Conservation (phyloP, 805 yeast species). For the Wickerhamiella vanderwaltii region DNA sequence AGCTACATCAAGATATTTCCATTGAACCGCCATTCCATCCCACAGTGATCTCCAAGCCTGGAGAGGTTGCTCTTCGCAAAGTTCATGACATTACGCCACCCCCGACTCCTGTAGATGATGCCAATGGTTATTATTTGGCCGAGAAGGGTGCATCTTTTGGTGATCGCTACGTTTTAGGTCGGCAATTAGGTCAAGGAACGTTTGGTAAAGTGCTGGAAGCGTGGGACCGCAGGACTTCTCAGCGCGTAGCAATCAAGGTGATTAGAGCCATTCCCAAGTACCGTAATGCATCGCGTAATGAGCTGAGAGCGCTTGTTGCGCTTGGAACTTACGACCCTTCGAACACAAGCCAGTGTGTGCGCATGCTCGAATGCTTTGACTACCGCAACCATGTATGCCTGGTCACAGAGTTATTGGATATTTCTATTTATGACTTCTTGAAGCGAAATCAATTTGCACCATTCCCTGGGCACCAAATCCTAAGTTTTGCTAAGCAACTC, state of each 20-base stretch:
- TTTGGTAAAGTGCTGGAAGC: conserved; percentile 84
- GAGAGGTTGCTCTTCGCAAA: conserved; percentile 18
- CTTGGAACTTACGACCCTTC: conserved; percentile 58
- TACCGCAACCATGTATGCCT: conserved; percentile 88
- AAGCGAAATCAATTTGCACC: conserved; percentile 71
- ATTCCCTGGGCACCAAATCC: conserved; percentile 91
- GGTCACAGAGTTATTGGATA: conserved; percentile 76
- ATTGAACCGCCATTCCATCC: conserved; percentile 14
- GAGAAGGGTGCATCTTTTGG: conserved; percentile 33
- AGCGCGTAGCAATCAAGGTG: conserved; percentile 77
- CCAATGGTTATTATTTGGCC: conserved; percentile 28
- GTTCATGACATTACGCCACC: conserved; percentile 18
- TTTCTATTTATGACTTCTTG: conserved; percentile 80
- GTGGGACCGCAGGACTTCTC: conserved; percentile 47
- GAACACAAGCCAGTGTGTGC: conserved; percentile 66
- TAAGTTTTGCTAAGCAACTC: conserved; percentile 75
- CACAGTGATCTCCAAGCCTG: conserved; percentile 17
- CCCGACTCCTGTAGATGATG: conserved; percentile 18
- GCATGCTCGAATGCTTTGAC: conserved; percentile 80
- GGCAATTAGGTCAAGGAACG: conserved; percentile 80
- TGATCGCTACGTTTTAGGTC: conserved; percentile 56
- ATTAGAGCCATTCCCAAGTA: conserved; percentile 88
- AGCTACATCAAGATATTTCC: conserved; percentile 10
- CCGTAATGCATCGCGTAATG: conserved; percentile 90
- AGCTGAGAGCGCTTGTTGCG: conserved; percentile 68